These are phyloP conservation scores for Chaetomium cochliodes DNA, from an alignment of 495 filamentous ascomycete genomes.

Conservation along the genomic window DNA sequence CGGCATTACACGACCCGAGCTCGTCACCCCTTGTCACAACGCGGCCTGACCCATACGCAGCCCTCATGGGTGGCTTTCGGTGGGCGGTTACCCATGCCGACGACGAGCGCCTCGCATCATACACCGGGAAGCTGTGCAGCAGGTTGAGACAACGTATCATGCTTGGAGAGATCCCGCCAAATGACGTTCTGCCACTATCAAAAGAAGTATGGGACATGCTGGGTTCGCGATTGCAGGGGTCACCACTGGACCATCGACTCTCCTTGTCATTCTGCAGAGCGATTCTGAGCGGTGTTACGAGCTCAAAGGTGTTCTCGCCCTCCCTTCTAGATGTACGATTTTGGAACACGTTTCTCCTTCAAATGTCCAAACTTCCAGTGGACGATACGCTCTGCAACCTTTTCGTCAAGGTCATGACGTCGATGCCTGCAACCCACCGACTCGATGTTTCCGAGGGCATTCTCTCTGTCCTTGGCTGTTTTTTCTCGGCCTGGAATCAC, in stretches of 20 bases:
- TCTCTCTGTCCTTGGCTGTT: constrained; percentile 22
- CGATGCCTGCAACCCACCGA: constrained; percentile 13
- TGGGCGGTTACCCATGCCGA: constrained; percentile 7
- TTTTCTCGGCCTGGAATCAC: constrained; percentile 22
- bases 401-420: constrained; percentile 19
- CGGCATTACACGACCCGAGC: background rate
- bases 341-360: constrained; percentile 25
- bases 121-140: constrained; percentile 17
- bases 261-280: constrained; percentile 23
- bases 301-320: constrained; percentile 25
- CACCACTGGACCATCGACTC: background rate
- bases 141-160: constrained; percentile 22
- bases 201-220: constrained; percentile 22
- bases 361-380: constrained; percentile 21
- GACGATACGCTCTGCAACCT: constrained; percentile 24
- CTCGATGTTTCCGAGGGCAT: constrained; percentile 11
- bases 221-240: constrained; percentile 15
- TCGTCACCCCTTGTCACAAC: background rate
- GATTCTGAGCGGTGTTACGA: constrained; percentile 23
- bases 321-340: constrained; percentile 13
- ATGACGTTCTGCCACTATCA: constrained; percentile 6
- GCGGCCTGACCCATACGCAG: background rate
- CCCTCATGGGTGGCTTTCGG: constrained; percentile 18
- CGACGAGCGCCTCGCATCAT: constrained; percentile 3
- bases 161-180: constrained; percentile 18